These are phyloP conservation scores for Phaffomyces thermotolerans DNA, from an alignment of 805 yeast genomes.

Conservation along the genomic window DNA sequence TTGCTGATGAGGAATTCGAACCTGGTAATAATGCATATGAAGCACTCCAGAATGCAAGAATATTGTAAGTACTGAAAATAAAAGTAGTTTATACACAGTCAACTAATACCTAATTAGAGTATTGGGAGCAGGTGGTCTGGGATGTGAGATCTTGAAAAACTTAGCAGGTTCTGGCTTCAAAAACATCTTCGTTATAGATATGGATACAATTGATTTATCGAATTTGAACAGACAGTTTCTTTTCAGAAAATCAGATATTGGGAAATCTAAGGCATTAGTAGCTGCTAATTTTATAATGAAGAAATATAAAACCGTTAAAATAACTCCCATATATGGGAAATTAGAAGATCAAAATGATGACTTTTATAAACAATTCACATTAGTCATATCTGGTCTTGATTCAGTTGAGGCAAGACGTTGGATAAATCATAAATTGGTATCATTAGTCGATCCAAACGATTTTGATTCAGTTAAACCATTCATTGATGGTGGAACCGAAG, in stretches of 20 bases:
- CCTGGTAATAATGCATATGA: constrained; percentile 25
- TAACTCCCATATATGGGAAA: constrained; percentile 55
- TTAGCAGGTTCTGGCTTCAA: constrained; percentile 66
- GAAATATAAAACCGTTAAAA: constrained; percentile 37
- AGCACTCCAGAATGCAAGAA: constrained; percentile 22
- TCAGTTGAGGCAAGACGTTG: constrained; percentile 86
- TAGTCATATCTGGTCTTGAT: constrained; percentile 84
- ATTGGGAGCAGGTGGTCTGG: constrained; percentile 94
- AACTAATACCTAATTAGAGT: constrained; percentile 24
- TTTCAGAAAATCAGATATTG: constrained; percentile 75
- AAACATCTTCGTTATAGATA: constrained; percentile 78
- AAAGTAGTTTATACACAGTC: background rate
- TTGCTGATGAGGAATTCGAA: constrained; percentile 28
- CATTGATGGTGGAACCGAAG: constrained; percentile 95
- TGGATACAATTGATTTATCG: constrained; percentile 88
- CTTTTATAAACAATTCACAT: constrained; percentile 60
- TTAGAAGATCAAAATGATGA: constrained; percentile 56
- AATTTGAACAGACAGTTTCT: constrained; percentile 89
- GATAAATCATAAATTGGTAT: constrained; percentile 67
- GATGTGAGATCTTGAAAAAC: constrained; percentile 83
- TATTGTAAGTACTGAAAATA: constrained; percentile 24
- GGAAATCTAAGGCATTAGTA: constrained; percentile 72
- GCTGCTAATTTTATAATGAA: constrained; percentile 56
- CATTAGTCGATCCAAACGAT: constrained; percentile 48
- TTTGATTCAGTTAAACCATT: constrained; percentile 51